Conservation (phyloP, 805 yeast genomes). For the Cyberlindnera euphorbiae region DNA sequence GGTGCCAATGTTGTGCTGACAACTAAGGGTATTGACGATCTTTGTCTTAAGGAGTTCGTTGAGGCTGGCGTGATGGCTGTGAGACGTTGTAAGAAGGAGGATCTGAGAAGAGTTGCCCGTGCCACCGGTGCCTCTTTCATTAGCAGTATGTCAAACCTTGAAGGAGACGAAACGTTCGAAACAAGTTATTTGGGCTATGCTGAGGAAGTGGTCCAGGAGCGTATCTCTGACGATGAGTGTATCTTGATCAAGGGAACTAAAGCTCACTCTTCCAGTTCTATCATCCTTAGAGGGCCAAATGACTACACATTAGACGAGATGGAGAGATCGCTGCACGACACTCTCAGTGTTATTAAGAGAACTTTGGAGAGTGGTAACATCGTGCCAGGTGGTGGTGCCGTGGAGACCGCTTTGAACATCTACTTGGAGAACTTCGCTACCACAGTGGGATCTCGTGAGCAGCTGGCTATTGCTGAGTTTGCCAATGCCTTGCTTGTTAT, state of each 20-base stretch:
- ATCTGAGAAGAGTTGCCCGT: constrained; percentile 90
- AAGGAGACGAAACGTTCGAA: constrained; percentile 84
- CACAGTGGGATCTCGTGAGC: constrained; percentile 95
- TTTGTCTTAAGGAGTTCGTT: constrained; percentile 92
- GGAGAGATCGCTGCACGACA: constrained; percentile 96
- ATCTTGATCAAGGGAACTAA: constrained; percentile 91
- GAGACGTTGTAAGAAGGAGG: constrained; percentile 95
- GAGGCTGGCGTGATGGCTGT: constrained; percentile 87
- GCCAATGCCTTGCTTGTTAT: constrained; percentile 84
- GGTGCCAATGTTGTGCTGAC: constrained; percentile 88
- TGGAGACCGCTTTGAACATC: constrained; percentile 91
- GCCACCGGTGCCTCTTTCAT: constrained; percentile 96
- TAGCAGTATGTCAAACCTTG: constrained; percentile 83
- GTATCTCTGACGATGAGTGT: constrained; percentile 94
- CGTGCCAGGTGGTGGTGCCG: constrained; percentile 99
- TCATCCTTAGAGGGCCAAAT: constrained; percentile 92
- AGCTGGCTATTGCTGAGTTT: constrained; percentile 96
- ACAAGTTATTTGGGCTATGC: constrained; percentile 82
- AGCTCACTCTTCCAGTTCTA: constrained; percentile 87
- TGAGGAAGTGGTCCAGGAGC: constrained; percentile 87
- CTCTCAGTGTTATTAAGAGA: constrained; percentile 90
- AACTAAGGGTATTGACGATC: constrained; percentile 94
- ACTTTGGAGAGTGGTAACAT: constrained; percentile 91
- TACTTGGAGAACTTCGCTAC: constrained; percentile 96
- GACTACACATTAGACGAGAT: constrained; percentile 95